These are phyloP conservation scores for Theileria equi DNA, from an alignment of 169 alveolate species.

Conservation along the genomic window DNA sequence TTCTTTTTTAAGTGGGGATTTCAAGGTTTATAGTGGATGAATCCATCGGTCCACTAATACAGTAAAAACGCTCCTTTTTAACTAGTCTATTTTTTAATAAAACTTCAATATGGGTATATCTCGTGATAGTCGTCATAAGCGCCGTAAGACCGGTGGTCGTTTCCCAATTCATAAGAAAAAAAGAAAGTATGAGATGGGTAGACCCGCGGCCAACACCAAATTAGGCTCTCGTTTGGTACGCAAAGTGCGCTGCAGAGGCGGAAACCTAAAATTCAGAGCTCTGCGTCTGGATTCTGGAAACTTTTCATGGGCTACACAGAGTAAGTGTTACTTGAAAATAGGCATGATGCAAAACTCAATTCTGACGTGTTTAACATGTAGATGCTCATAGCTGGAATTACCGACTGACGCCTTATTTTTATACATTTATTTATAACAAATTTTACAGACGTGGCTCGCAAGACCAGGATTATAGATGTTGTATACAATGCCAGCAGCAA, in stretches of 20 bases:
- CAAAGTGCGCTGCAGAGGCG: conserved; percentile 97
- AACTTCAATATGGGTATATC: conserved; percentile 99
- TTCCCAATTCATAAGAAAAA: conserved; percentile 98
- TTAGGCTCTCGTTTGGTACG: conserved; percentile 92
- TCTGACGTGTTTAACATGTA: conserved; percentile 44
- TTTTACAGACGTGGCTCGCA: conserved; percentile 74
- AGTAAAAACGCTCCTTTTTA: too few relatives aligned
- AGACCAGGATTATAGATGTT: conserved; percentile 95
- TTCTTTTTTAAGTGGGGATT: too few relatives aligned
- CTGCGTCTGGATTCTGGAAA: conserved; percentile 96
- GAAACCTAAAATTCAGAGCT: conserved; percentile 93
- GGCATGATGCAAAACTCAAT: conserved; percentile 28
- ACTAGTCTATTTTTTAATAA: too few relatives aligned
- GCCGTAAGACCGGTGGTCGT: conserved; percentile 99
- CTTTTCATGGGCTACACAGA: conserved; percentile 96
- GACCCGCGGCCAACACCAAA: conserved; percentile 97
- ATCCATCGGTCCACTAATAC: too few relatives aligned
- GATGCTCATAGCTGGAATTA: conserved; percentile 66
- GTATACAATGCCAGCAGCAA: conserved; percentile 99
- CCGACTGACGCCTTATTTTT: conserved; percentile 60
- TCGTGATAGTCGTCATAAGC: conserved; percentile 98
- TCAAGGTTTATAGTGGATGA: too few relatives aligned
- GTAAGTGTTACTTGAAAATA: conserved; percentile 50
- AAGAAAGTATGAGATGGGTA: conserved; percentile 98
- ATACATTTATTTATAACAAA: not conserved